Percentiles rank a stretch among this genome's conserved stretches.
These are phyloP conservation scores for Pichia sp. DNA, from an alignment of 1,139 yeast species.

Conservation along the genomic window DNA sequence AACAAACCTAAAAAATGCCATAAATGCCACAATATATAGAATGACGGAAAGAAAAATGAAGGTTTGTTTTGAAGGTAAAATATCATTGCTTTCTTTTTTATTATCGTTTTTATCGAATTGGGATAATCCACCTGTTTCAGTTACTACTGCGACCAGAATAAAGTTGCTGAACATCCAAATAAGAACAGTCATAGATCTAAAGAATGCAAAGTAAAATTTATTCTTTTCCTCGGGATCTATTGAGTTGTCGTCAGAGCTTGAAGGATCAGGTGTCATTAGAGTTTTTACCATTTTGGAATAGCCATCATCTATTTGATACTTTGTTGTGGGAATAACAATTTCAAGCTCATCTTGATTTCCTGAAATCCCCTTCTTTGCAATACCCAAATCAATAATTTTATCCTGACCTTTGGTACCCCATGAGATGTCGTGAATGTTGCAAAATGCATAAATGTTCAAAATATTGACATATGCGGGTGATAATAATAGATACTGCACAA, in stretches of 20 bases:
- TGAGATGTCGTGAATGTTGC: constrained; percentile 80
- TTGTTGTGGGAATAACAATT: constrained; percentile 63
- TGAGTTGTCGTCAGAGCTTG: not conserved
- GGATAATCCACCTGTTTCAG: constrained; percentile 61
- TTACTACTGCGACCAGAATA: constrained; percentile 59
- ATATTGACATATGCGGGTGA: constrained; percentile 78
- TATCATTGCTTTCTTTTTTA: constrained; percentile 18
- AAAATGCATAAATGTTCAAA: constrained; percentile 75
- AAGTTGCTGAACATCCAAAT: constrained; percentile 74
- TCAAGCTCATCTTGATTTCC: constrained; percentile 52
- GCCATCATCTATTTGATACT: constrained; percentile 56
- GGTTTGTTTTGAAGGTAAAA: constrained; percentile 25
- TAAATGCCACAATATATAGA: constrained; percentile 74
- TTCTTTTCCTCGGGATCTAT: constrained; percentile 32
- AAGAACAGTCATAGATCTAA: constrained; percentile 75
- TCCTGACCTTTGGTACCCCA: constrained; percentile 86
- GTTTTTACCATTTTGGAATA: constrained; percentile 50
- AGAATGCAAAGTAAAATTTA: constrained; percentile 70
- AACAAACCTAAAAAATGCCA: constrained; percentile 68
- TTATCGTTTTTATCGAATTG: constrained; percentile 29
- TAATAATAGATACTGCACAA: constrained; percentile 63
- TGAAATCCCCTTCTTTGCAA: constrained; percentile 44
- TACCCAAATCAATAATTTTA: constrained; percentile 61
- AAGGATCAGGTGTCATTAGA: constrained; percentile 29
- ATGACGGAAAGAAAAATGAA: constrained; percentile 66